phyloP scores from a whole-genome alignment of 2,329 filamentous ascomycete genomes.

The Cordyceps cicadae region DNA sequence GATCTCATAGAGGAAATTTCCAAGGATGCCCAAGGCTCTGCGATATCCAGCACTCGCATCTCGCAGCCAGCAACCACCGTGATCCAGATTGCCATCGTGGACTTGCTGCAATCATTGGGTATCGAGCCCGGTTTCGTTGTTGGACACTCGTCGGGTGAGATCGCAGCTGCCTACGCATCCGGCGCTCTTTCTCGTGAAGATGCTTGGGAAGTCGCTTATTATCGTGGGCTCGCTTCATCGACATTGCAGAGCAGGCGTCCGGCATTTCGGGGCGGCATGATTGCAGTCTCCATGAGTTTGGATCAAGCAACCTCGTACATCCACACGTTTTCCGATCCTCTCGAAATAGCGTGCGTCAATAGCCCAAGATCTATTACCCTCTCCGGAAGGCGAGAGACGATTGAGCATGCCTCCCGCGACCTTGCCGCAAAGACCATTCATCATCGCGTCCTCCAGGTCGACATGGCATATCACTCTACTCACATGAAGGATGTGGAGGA shows the following conservation, averaged over 20 bases:
- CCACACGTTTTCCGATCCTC: constrained; percentile 12
- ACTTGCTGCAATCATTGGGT: constrained; percentile 27
- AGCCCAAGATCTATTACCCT: constrained; percentile 35
- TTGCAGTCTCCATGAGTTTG: constrained; percentile 29
- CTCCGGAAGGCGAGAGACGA: constrained; percentile 29
- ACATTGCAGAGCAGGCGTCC: constrained; percentile 21
- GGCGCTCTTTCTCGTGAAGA: constrained; percentile 27
- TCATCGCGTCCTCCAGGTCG: constrained; percentile 28
- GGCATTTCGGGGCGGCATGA: constrained; percentile 31
- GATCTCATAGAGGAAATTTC: constrained; percentile 29
- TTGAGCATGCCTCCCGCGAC: constrained; percentile 24
- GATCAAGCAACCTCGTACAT: constrained; percentile 23
- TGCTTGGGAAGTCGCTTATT: constrained; percentile 35
- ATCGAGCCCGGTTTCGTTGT: constrained; percentile 28
- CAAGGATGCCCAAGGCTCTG: constrained; percentile 18
- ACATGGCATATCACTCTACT: constrained; percentile 36
- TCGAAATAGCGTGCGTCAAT: constrained; percentile 37
- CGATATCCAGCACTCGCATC: constrained; percentile 27
- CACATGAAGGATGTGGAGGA: constrained; percentile 33
- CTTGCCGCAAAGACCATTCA: constrained; percentile 25
- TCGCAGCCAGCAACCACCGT: constrained; percentile 35
- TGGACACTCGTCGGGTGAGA: constrained; percentile 40
- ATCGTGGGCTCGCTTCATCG: constrained; percentile 29
- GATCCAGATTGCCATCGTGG: constrained; percentile 34
- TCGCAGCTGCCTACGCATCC: constrained; percentile 36